A percentile compares a stretch with the other conserved stretches of the same genome.
phyloP scores from a whole-genome alignment of 768 basidiomycete species.

The Russula emetica region DNA sequence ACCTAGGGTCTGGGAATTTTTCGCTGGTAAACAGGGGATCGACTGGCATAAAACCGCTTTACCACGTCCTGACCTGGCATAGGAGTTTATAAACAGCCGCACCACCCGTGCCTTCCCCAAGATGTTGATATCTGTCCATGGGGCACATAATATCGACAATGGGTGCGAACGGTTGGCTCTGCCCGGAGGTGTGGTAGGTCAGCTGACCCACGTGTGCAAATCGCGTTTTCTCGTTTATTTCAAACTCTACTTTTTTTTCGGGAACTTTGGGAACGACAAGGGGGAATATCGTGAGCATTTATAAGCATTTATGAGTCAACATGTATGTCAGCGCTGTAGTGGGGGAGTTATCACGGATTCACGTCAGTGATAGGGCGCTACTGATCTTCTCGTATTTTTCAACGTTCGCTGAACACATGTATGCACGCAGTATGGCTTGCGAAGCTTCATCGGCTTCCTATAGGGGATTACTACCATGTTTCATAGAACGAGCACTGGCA shows the following conservation, averaged over 20 bases:
- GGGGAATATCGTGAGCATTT: not conserved
- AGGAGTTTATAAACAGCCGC: not conserved
- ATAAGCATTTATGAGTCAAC: not conserved
- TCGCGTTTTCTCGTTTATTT: not conserved
- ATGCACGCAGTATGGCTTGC: not conserved
- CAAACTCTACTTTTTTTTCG: not conserved
- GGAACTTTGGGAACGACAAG: not conserved
- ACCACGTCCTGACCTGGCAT: not conserved
- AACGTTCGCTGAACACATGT: not conserved
- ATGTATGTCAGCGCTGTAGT: not conserved
- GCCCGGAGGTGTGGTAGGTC: not conserved
- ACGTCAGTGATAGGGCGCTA: not conserved
- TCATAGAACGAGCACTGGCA: not conserved
- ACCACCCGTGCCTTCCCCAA: not conserved
- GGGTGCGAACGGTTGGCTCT: not conserved
- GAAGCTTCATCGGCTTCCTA: not conserved
- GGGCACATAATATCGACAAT: not conserved
- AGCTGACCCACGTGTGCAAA: not conserved
- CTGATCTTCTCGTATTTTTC: not conserved
- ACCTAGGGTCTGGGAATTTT: not conserved
- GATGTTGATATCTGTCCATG: not conserved
- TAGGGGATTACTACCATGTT: not conserved
- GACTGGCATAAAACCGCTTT: not conserved
- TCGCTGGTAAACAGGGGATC: not conserved
- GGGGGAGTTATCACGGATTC: not conserved